Conservation (phyloP, 352 stramenopile genomes). For the Globisporangium ultimum region DNA sequence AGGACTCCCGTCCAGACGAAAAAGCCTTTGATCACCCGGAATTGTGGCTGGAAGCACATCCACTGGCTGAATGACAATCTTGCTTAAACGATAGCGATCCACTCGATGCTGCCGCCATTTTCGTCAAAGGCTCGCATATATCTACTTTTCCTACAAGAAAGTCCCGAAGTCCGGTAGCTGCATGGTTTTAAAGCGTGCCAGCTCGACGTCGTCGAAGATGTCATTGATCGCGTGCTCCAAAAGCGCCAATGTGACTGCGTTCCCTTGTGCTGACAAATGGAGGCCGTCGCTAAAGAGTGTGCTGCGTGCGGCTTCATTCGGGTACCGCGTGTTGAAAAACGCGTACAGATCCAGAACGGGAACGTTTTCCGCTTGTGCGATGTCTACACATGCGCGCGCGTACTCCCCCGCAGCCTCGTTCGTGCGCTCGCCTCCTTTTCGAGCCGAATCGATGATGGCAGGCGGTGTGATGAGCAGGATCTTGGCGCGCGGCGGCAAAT, state of each 20-base stretch:
- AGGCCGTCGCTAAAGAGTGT: constrained; percentile 48
- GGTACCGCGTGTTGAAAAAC: constrained; percentile 38
- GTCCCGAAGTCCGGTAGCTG: constrained; percentile 18
- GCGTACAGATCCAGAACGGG: constrained; percentile 41
- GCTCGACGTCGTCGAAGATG: constrained; percentile 12
- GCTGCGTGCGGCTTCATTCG: constrained; percentile 17
- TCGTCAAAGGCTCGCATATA: not conserved
- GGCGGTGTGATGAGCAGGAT: constrained; percentile 60
- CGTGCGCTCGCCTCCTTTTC: constrained; percentile 34
- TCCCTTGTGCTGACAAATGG: constrained; percentile 48
- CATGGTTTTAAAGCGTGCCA: constrained; percentile 29
- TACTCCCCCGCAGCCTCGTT: constrained; percentile 39
- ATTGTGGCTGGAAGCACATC: too few relatives aligned
- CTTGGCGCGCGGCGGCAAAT: constrained; percentile 20
- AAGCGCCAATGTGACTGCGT: constrained; percentile 39
- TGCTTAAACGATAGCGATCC: too few relatives aligned
- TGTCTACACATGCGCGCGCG: constrained; percentile 37
- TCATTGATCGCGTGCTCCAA: constrained; percentile 27
- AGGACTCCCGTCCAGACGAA: too few relatives aligned
- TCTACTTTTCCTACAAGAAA: not conserved
- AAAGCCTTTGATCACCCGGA: too few relatives aligned
- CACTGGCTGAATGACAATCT: too few relatives aligned
- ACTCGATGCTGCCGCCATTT: not conserved
- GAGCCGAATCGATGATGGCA: constrained; percentile 40
- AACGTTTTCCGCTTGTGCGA: constrained; percentile 22